A percentile compares a stretch with the other conserved stretches of the same genome.
Conservation (phyloP, 1,284 basidiomycete species). For the Somion occarium region DNA sequence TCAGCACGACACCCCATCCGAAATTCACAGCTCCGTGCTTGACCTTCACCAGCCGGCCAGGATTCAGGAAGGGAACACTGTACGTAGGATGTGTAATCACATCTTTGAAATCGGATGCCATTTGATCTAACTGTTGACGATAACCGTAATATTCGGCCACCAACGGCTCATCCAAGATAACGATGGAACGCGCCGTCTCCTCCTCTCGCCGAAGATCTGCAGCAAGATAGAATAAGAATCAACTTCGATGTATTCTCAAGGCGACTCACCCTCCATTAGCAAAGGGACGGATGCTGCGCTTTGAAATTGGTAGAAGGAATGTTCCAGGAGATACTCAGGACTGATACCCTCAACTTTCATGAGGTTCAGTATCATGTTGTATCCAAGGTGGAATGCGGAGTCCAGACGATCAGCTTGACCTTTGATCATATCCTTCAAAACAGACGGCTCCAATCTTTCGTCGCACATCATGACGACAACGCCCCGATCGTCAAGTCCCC, state of each 20-base stretch:
- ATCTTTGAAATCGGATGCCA: slow-evolving; percentile 82
- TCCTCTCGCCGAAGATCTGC: slow-evolving; percentile 79
- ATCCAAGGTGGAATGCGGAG: slow-evolving; percentile 98
- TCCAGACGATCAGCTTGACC: slow-evolving; percentile 96
- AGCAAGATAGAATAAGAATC: slow-evolving; percentile 7
- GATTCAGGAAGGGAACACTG: slow-evolving; percentile 88
- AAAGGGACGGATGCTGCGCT: slow-evolving; percentile 86
- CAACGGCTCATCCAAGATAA: slow-evolving; percentile 79
- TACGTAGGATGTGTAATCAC: slow-evolving; percentile 96
- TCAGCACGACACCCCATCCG: slow-evolving; percentile 94
- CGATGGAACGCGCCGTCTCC: slow-evolving; percentile 57
- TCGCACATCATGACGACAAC: slow-evolving; percentile 99
- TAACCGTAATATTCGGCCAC: slow-evolving; percentile 91
- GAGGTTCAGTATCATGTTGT: slow-evolving; percentile 98
- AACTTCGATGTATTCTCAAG: not conserved
- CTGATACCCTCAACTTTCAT: slow-evolving; percentile 99
- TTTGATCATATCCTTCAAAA: slow-evolving; percentile 97
- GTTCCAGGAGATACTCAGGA: slow-evolving; percentile 97
- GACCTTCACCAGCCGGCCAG: slow-evolving; percentile 87
- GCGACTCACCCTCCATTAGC: slow-evolving; percentile 76
- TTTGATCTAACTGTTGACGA: slow-evolving; percentile 86
- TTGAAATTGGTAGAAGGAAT: slow-evolving; percentile 99
- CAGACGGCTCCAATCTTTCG: slow-evolving; percentile 91
- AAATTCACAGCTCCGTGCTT: slow-evolving; percentile 87
- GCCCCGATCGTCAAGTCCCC: slow-evolving; percentile 97